Evolutionary conservation across 73 alveolate genomes (phyloP).

Genomic region (Diophrys appendiculata): DNA sequence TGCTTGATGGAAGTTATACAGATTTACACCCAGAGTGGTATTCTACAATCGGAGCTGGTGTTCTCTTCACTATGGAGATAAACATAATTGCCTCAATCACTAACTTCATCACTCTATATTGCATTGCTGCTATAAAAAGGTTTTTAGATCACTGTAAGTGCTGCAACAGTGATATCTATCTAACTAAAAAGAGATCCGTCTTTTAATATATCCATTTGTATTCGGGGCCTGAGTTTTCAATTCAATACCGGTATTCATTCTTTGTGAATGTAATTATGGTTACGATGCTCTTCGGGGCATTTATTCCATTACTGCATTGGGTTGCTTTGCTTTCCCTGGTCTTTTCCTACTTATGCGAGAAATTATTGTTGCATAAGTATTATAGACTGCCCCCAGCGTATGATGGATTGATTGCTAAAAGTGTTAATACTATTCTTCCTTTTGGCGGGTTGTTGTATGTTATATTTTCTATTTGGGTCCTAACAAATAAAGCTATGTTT

Average conservation of each 20-base stretch:
- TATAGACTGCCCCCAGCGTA: constrained; percentile 58
- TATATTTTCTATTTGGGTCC: constrained; percentile 41
- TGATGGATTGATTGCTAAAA: constrained; percentile 47
- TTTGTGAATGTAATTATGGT: constrained; percentile 45
- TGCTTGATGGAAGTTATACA: constrained; percentile 36
- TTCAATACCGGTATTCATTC: constrained; percentile 62
- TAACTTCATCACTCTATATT: constrained; percentile 25
- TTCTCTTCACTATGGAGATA: constrained; percentile 40
- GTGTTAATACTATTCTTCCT: constrained; percentile 17
- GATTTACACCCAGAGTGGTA: constrained; percentile 59
- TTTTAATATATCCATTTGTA: constrained; percentile 51
- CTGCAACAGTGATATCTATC: background rate
- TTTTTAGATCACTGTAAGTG: background rate
- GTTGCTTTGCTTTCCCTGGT: constrained; percentile 33
- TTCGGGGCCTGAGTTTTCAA: constrained; percentile 56
- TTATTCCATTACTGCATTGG: constrained; percentile 54
- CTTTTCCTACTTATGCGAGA: constrained; percentile 15
- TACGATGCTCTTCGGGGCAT: constrained; percentile 50
- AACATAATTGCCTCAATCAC: constrained; percentile 31
- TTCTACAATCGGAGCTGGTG: constrained; percentile 39
- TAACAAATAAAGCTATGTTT: constrained; percentile 31
- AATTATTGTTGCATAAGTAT: constrained; percentile 8
- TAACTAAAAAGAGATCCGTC: constrained; percentile 48
- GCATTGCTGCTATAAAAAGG: background rate
- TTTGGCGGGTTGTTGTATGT: constrained; percentile 30